phyloP scores from a whole-genome alignment of 345 rosid genomes.

The Lepidium aucheri region DNA sequence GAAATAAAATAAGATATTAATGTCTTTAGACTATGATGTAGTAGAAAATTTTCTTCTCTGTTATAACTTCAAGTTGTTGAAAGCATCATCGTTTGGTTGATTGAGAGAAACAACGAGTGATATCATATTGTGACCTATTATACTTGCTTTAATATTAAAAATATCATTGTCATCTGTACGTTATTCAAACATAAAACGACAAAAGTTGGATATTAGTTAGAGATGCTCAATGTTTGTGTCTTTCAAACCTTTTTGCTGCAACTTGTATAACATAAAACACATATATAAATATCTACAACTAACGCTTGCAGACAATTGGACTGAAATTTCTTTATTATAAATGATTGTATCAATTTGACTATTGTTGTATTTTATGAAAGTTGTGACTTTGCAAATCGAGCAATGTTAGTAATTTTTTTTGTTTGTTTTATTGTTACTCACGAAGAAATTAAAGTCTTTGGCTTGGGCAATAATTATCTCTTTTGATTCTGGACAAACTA shows the following conservation, averaged over 20 bases:
- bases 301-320: not conserved
- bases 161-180: not conserved
- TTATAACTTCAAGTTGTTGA: slow-evolving; percentile 13
- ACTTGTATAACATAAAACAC: slow-evolving; percentile 14
- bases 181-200: slow-evolving; percentile 7
- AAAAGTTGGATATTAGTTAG: slow-evolving; percentile 3
- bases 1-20: too few species aligned
- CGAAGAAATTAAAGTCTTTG: too few species aligned
- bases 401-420: not conserved
- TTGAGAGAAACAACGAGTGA: slow-evolving; percentile 18
- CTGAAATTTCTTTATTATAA: not conserved
- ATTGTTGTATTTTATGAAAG: not conserved
- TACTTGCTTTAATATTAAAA: too few species aligned
- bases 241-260: slow-evolving; percentile 15
- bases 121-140: not conserved
- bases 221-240: slow-evolving; percentile 11
- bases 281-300: not conserved
- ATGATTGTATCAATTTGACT: not conserved
- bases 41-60: not conserved
- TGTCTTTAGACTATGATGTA: too few species aligned
- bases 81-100: slow-evolving; percentile 10
- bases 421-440: not conserved
- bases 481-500: too few species aligned
- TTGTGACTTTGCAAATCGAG: not conserved
- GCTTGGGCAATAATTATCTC: too few species aligned